Base-by-base conservation (phyloP, 2,329 filamentous ascomycete species). In the Lachnum nothofagi region DNA sequence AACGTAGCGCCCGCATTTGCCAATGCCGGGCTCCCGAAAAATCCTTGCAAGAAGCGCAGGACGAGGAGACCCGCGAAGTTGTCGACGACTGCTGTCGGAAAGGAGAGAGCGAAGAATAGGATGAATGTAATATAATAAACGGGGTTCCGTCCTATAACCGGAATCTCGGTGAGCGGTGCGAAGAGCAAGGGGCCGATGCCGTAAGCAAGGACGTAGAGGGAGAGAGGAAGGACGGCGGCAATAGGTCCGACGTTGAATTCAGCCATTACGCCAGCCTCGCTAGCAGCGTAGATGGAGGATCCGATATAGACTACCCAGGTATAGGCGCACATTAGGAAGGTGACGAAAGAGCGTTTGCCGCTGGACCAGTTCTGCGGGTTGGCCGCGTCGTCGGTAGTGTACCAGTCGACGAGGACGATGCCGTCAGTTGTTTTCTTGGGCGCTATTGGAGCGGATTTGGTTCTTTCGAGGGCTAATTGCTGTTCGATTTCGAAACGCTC, bases 91-190 rank as follows among this genome's bases (percentile, higher is more conserved):
- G 82, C 79, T 0, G 82, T 79, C 0, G 83, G 83, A n/a, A 88
- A 74, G 5, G 76, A 79, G 10, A 88, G 65, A 51, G 87, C 74
- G 42, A 85, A 79, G 63, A 87, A 88, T 23, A 88, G 69, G 50
- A 77, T 76, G 69, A 88, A 83, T 8, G 83, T 83, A 56, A 78
- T 64, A 31, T 85, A 76, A 65, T 88, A 88, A 4, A 84, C 76
- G 0, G 79, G 78, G 57, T 83, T 87, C 6, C 85, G 74, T 2
- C 85, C 85, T 43, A 88, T 76, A 40, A 73, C 62, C 0, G 84
- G 82, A 20, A 88, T 78, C 66, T 88, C 85, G 42, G 73, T 77
- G 35, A 88, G 65, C 0, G 85, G 85, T 0, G 80, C 80, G 67
- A 80, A 86, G 23, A 88, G 53, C 22, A 87, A 65, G 1, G 83